Evolutionary conservation across 192 early-diverging fungal genomes (phyloP), one percentile per base, ranked within the genome.

Genomic region (Backusella circina): DNA sequence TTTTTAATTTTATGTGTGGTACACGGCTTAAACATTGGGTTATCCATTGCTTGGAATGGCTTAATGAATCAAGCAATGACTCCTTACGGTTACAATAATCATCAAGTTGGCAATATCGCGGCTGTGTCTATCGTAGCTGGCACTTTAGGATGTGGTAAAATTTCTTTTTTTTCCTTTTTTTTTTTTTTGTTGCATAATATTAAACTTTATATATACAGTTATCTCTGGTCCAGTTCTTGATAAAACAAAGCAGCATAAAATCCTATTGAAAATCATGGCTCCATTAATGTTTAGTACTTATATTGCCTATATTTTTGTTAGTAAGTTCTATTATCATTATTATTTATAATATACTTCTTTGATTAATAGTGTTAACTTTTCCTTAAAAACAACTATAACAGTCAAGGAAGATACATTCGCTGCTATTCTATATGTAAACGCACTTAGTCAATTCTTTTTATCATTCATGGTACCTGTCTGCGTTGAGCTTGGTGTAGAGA

Each of bases 1-100:
- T 82, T 76, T 50, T 74, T 78, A 67, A 71, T 79, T 10, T 21
- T 78, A 7, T 79, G 79, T 26, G 10, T 79, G 15, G 66, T 82
- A 16, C 78, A 79, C 50, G 67, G 81, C 7, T 44, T 82, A 18
- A 79, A 79, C 67, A 75, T 82, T 61, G 81, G 77, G 5, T 51
- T 82, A 21, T 73, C 65, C 38, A 77, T 76, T 36, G 77, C 77
- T 10, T 76, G 79, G 69, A 61, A 65, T 12, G 79, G 77, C 7
- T 38, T 82, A 0, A 73, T 82, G 37, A 79, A 70, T 54, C 81
- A 78, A 71, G 51, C 79, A 33, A 79, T 82, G 54, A 66, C 74
- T 35, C 81, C 81, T 2, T 82, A 79, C 39, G 81, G 81, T 35
- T 82, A 82, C 35, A 79, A 74, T 0, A 71, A 79, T 32, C 70